Base-by-base conservation (phyloP, 83 land plant species). In the Larix sibirica region DNA sequence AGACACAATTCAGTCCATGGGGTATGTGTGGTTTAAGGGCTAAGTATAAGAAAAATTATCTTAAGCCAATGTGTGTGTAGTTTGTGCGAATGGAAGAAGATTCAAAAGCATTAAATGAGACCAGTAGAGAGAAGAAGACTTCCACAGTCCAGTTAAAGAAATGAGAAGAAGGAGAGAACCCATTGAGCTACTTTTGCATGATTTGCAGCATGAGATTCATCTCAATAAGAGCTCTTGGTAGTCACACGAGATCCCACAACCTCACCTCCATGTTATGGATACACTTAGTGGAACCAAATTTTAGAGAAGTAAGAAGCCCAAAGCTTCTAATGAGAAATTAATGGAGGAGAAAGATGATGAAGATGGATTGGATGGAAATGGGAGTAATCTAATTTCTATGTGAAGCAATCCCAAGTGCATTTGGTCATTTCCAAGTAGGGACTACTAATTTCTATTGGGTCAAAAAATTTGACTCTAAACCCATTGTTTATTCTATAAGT, bases 141-240 rank as follows among this genome's bases (percentile, higher is more conserved):
- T 28, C 28, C 28, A 28, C 28, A 28, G 28, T 28, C 28, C 28
- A 28, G 28, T 28, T 28, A 28, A 28, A 28, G 28, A 28, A 28
- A 28, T 28, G 28, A 44, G 20, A 71, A 44, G 47, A 16, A 21
- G 75, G 20, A 44, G 47, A 69, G 20, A n/a, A 71, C 40, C 47
- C 36, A 6, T 2, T 71, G 21, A 44, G 88, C 81, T 80, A 86
- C 80, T 83, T 75, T 71, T 90, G 95, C 83, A 90, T 76, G 81
- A 85, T 92, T 77, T 90, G 95, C 84, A 92, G 86, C 77, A 92
- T 87, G 78, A 90, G 91, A 14, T 92, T 92, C 79, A 84, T 84
- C 2, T 92, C 90, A 61, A 90, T 90, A 2, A 81, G 91, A 44
- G 91, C 91, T 0, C 81, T 92, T 12, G 94, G 94, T 0, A 90